Percentiles rank a stretch among this genome's conserved stretches.
These are phyloP conservation scores for Spizellomyces punctatus DNA, from an alignment of 192 early-diverging fungal genomes.

Conservation along the genomic window DNA sequence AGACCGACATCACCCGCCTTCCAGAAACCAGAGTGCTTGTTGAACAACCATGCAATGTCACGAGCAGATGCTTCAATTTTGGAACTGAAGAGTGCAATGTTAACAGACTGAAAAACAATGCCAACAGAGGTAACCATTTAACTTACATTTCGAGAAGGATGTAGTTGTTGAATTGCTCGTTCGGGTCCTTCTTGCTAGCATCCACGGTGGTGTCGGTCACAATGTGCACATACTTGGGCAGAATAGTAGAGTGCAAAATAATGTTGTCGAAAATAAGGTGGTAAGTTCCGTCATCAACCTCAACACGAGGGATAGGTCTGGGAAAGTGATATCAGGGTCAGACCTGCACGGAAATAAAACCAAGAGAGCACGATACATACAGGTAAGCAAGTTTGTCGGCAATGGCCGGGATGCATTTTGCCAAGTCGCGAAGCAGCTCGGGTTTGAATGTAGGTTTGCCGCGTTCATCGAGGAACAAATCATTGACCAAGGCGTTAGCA, in stretches of 20 bases:
- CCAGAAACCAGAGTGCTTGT: constrained; percentile 37
- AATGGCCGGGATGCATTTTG: constrained; percentile 45
- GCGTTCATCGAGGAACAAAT: constrained; percentile 54
- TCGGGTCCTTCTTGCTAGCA: constrained; percentile 22
- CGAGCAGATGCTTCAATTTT: constrained; percentile 25
- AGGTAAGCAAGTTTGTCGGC: constrained; percentile 51
- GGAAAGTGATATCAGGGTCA: no score
- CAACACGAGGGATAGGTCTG: constrained; percentile 49
- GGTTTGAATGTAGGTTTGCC: constrained; percentile 55
- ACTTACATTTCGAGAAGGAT: constrained; percentile 20
- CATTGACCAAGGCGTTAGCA: constrained; percentile 34
- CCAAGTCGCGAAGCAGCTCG: constrained; percentile 52
- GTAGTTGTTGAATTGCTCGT: constrained; percentile 26
- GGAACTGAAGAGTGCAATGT: not conserved
- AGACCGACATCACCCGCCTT: constrained; percentile 39
- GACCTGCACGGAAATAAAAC: no score
- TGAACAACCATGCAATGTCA: constrained; percentile 38
- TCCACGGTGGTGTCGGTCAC: constrained; percentile 38
- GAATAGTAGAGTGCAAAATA: constrained; percentile 38
- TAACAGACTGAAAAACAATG: not conserved
- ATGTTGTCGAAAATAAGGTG: constrained; percentile 45
- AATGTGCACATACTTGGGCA: constrained; percentile 34
- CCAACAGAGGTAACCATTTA: not conserved
- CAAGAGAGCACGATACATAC: no score
- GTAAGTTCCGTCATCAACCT: constrained; percentile 42